Conservation (phyloP, 768 basidiomycete species). For the Phlebiopsis flavidoalba region DNA sequence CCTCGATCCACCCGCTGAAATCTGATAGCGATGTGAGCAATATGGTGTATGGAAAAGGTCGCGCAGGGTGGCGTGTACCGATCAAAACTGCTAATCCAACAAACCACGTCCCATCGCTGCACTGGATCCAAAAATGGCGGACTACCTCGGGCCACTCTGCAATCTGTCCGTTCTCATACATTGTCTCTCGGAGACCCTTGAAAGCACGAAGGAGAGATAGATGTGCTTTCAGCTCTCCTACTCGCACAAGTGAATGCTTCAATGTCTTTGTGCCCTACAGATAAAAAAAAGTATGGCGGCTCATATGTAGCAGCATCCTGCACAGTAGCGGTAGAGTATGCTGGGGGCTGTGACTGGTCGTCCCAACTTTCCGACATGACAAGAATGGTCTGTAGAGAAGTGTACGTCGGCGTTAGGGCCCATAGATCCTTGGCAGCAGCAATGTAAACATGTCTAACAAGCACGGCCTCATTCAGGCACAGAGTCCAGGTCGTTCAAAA, state of each 20-base stretch:
- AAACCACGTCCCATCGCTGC: constrained; percentile 12
- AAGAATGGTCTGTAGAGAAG: too few species aligned
- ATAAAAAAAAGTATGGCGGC: background rate
- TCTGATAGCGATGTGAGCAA: background rate
- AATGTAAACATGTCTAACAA: too few species aligned
- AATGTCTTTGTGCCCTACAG: background rate
- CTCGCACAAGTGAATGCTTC: background rate
- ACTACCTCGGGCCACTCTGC: constrained; percentile 3
- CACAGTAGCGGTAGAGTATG: background rate
- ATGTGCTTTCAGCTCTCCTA: constrained; percentile 13
- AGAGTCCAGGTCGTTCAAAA: too few species aligned
- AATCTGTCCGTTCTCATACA: background rate
- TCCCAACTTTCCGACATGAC: too few species aligned
- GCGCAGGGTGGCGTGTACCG: constrained; percentile 4
- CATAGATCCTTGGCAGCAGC: too few species aligned
- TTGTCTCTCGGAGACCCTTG: constrained; percentile 5
- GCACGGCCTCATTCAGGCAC: too few species aligned
- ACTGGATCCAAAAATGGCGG: background rate
- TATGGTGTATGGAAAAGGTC: background rate
- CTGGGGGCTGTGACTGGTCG: background rate
- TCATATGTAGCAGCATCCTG: background rate
- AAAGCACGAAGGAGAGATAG: constrained; percentile 13
- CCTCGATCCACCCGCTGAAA: constrained; percentile 1
- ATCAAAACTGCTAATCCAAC: constrained; percentile 13
- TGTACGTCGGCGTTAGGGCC: too few species aligned